phyloP scores from a whole-genome alignment of 495 filamentous ascomycete genomes.

The Talaromyces adpressus region DNA sequence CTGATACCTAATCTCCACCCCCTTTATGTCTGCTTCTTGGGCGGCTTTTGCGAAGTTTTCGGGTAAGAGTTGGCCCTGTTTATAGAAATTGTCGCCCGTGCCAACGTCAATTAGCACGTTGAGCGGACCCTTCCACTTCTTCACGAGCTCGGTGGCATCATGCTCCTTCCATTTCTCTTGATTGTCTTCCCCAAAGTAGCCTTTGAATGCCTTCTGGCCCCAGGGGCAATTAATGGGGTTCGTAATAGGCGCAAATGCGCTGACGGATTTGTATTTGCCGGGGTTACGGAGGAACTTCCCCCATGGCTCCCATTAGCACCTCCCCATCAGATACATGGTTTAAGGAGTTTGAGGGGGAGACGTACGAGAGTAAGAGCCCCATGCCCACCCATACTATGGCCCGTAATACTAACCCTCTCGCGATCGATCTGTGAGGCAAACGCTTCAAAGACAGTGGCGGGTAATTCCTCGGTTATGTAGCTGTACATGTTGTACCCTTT shows the following conservation, averaged over 20 bases:
- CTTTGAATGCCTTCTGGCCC: constrained; percentile 91
- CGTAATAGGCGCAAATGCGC: constrained; percentile 85
- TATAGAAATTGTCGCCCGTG: constrained; percentile 92
- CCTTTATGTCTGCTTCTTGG: constrained; percentile 58
- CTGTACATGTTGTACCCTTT: constrained; percentile 85
- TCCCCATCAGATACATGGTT: not conserved
- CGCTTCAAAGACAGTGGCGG: constrained; percentile 58
- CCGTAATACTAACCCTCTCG: constrained; percentile 68
- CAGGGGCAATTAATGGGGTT: constrained; percentile 84
- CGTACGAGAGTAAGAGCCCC: constrained; percentile 77
- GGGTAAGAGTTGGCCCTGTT: constrained; percentile 82
- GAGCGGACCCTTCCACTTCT: constrained; percentile 62
- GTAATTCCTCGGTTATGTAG: constrained; percentile 80
- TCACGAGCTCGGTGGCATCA: constrained; percentile 87
- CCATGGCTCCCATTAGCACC: not conserved
- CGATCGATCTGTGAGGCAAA: constrained; percentile 58
- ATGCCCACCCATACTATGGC: constrained; percentile 95
- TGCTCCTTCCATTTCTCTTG: constrained; percentile 74
- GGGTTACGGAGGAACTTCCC: constrained; percentile 82
- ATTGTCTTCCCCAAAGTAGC: constrained; percentile 74
- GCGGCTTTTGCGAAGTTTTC: constrained; percentile 86
- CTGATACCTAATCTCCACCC: constrained; percentile 73
- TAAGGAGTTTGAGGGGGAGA: constrained; percentile 4
- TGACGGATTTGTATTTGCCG: constrained; percentile 77
- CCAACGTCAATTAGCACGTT: constrained; percentile 83